Percentiles rank a stretch among this genome's conserved stretches.
phyloP scores from a whole-genome alignment of 768 basidiomycete genomes.

The Rhodotorula toruloides region DNA sequence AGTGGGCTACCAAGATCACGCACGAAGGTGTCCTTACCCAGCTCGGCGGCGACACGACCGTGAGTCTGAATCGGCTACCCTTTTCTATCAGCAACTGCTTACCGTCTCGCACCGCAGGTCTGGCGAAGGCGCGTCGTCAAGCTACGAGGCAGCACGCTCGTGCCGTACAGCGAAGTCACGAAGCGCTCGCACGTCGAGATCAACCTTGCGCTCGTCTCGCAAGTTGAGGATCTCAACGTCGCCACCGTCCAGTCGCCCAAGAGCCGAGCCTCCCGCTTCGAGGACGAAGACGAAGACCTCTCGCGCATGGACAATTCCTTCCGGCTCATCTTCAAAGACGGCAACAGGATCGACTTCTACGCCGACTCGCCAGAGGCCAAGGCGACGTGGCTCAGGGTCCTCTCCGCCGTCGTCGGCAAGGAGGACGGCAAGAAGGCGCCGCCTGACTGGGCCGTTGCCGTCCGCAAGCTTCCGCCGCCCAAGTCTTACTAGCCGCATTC shows the following conservation, averaged over 20 bases:
- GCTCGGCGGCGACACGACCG: slow-evolving; percentile 83
- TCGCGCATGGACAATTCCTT: slow-evolving; percentile 51
- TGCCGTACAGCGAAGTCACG: slow-evolving; percentile 36
- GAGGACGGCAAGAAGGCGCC: slow-evolving; percentile 16
- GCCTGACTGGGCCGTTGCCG: slow-evolving; percentile 33
- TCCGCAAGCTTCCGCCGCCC: slow-evolving; percentile 9
- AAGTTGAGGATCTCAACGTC: slow-evolving; percentile 37
- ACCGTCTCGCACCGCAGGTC: slow-evolving; percentile 12
- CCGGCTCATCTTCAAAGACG: slow-evolving; percentile 68
- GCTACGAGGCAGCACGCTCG: slow-evolving; percentile 22
- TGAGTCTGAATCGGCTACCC: slow-evolving; percentile 49
- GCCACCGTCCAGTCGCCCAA: not conserved
- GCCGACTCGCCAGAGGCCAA: slow-evolving; percentile 89
- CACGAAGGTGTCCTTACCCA: slow-evolving; percentile 90
- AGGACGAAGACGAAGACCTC: slow-evolving; percentile 21
- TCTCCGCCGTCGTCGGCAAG: slow-evolving; percentile 5
- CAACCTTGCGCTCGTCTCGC: slow-evolving; percentile 38
- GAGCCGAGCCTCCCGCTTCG: not conserved
- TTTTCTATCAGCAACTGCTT: rapidly evolving
- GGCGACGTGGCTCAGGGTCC: slow-evolving; percentile 57
- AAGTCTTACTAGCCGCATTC: slow-evolving; percentile 1
- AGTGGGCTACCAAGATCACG: slow-evolving; percentile 92
- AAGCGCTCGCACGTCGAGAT: slow-evolving; percentile 38
- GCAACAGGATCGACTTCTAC: slow-evolving; percentile 79
- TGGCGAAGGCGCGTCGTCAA: slow-evolving; percentile 41